phyloP scores from a whole-genome alignment of 768 basidiomycete genomes.

The Xanthoconium purpureum region DNA sequence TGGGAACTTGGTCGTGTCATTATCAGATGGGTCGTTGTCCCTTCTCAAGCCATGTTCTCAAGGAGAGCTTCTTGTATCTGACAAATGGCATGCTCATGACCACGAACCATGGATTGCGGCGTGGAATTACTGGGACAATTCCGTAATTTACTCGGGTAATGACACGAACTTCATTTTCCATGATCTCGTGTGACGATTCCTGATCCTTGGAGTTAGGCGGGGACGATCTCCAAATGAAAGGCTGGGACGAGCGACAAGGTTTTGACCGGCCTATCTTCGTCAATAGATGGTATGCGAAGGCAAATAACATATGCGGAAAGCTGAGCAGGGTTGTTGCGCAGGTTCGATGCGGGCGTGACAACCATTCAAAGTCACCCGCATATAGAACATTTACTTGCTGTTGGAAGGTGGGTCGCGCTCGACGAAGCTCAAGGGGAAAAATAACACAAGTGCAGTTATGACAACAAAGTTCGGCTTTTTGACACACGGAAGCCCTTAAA shows the following conservation, averaged over 20 bases:
- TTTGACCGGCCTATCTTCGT: constrained; percentile 56
- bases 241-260: constrained; percentile 81
- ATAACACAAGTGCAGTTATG: constrained; percentile 57
- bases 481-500: constrained; percentile 67
- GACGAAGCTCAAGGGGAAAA: neutral
- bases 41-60: constrained; percentile 51
- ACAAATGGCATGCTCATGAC: constrained; percentile 85
- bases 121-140: constrained; percentile 84
- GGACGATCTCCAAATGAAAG: constrained; percentile 86
- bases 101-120: constrained; percentile 92
- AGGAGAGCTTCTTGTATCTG: constrained; percentile 41
- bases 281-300: constrained; percentile 60
- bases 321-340: constrained; percentile 30
- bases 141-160: constrained; percentile 81
- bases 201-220: constrained; percentile 57
- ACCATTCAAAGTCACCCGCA: constrained; percentile 83
- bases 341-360: constrained; percentile 92
- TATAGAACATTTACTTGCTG: constrained; percentile 77
- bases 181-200: neutral
- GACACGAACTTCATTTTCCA: neutral
- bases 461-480: constrained; percentile 75
- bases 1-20: constrained; percentile 70
- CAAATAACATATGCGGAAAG: neutral
- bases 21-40: constrained; percentile 77
- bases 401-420: constrained; percentile 67